Conservation (phyloP, 1,284 basidiomycete species). For the Leccinum insolens region DNA sequence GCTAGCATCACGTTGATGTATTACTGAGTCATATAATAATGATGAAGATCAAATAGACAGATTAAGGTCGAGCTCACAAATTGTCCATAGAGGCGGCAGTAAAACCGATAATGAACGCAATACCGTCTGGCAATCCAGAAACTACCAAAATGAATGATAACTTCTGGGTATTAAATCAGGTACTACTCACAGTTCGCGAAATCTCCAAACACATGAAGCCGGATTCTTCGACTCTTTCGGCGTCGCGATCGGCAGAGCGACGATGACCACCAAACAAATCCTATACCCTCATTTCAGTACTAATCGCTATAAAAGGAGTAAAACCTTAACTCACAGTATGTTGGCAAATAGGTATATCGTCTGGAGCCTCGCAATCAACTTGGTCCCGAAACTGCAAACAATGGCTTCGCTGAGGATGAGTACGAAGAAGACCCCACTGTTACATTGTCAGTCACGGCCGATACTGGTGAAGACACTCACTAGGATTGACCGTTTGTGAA, state of each 20-base stretch:
- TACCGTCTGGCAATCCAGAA: no score
- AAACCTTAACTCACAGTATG: constrained; percentile 31
- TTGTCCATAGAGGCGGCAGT: no score
- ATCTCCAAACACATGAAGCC: no score
- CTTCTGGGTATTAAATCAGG: no score
- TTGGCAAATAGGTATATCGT: constrained; percentile 34
- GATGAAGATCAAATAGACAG: no score
- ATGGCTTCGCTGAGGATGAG: constrained; percentile 36
- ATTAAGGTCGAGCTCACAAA: no score
- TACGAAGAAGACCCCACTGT: constrained; percentile 36
- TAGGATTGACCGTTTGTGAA: constrained; percentile 36
- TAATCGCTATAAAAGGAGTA: neutral
- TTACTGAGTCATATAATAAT: constrained; percentile 42
- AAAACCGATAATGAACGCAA: no score
- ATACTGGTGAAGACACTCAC: constrained; percentile 15
- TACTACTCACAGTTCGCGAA: no score
- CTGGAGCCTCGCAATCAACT: constrained; percentile 36
- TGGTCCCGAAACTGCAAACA: constrained; percentile 48
- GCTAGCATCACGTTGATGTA: constrained; percentile 38
- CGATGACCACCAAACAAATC: constrained; percentile 32
- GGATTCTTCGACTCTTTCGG: no score
- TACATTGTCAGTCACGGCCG: neutral
- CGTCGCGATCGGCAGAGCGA: no score
- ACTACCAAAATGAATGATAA: no score
- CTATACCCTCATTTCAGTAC: constrained; percentile 23